Evolutionary conservation across 257 asterid species (phyloP).

Genomic region (Craterostigma plantagineum): DNA sequence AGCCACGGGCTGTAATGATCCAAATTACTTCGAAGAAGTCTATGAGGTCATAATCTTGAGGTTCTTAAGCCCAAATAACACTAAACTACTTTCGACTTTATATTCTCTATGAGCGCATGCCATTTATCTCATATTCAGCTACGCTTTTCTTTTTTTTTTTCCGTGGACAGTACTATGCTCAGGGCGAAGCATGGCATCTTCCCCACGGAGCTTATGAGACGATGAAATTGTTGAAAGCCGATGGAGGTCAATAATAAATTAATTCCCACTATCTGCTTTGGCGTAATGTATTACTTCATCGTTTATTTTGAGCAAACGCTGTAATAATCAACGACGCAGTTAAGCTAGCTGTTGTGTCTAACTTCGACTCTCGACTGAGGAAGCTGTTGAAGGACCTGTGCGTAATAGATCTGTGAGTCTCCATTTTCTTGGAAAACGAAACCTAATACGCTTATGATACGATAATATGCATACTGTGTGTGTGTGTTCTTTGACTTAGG

Average conservation of each 20-base stretch:
- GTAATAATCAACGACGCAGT: slow-evolving; percentile 21
- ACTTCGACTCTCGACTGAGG: slow-evolving; percentile 88
- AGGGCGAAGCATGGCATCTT: slow-evolving; percentile 87
- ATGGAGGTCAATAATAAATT: slow-evolving; percentile 45
- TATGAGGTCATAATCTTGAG: slow-evolving; percentile 53
- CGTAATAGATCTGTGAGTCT: slow-evolving; percentile 63
- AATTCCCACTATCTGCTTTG: too few relatives aligned
- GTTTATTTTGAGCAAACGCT: too few relatives aligned
- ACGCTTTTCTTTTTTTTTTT: slow-evolving; percentile 1
- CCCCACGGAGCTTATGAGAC: slow-evolving; percentile 74
- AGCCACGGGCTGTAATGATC: slow-evolving; percentile 38
- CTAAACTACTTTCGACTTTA: too few relatives aligned
- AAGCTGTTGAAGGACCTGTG: slow-evolving; percentile 61
- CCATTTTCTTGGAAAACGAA: not conserved
- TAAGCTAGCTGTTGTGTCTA: slow-evolving; percentile 89
- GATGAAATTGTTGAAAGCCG: slow-evolving; percentile 35
- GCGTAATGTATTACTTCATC: too few relatives aligned
- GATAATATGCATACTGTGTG: too few relatives aligned
- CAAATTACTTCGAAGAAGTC: slow-evolving; percentile 65
- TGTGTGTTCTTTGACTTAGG: slow-evolving; percentile 26
- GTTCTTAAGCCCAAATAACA: not conserved
- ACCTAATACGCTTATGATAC: too few relatives aligned
- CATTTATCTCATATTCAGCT: too few relatives aligned
- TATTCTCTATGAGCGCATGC: too few relatives aligned
- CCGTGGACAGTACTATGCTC: slow-evolving; percentile 74